Base-by-base conservation (phyloP, 2,329 filamentous ascomycete genomes). In the Arthrinium puccinioides region DNA sequence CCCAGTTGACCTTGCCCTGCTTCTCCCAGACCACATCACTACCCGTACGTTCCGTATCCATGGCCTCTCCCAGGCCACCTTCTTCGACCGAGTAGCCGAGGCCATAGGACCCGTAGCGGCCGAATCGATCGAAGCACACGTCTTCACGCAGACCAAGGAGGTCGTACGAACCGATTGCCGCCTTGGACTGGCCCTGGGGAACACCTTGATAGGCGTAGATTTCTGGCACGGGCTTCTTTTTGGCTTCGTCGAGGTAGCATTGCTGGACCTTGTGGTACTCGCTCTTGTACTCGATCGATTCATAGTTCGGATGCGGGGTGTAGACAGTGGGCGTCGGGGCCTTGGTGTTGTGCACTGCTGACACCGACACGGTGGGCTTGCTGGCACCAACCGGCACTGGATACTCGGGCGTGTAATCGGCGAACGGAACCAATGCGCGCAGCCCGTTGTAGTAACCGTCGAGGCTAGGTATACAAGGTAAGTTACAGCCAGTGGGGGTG, bases 101-200 rank as follows among this genome's bases (percentile, higher is more conserved):
- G 0, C 88, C 88, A 52, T 95, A 95, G 0, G 87, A 83, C 0
- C 87, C 88, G 25, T 90, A 76, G 32, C 88, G 76, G 14, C 87
- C 85, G 54, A 87, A 94, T 6, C 88, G 76, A 52, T 95, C 88
- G 55, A 94, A 94, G 61, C 88, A 95, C 11, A 94, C 68, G 50
- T 92, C 82, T 43, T 87, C 74, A 16, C 80, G 70, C 27, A 94
- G 60, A 0, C 85, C 87, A 5, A 95, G 63, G 31, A 87, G 57
- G 11, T 78, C 70, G 54, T 92, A 82, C 0, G 84, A 89, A 4
- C 88, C 88, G 48, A 92, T 74, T 2, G 81, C 74, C 3, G 86
- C 77, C 35, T 88, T 79, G 1, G 88, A 85, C 60, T 88, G 85
- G 10, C 85, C 84, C 49, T 82, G 73, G 2, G 84, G 79, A 6